Conservation (phyloP, 73 alveolate species). For the Symbiodinium natans region DNA sequence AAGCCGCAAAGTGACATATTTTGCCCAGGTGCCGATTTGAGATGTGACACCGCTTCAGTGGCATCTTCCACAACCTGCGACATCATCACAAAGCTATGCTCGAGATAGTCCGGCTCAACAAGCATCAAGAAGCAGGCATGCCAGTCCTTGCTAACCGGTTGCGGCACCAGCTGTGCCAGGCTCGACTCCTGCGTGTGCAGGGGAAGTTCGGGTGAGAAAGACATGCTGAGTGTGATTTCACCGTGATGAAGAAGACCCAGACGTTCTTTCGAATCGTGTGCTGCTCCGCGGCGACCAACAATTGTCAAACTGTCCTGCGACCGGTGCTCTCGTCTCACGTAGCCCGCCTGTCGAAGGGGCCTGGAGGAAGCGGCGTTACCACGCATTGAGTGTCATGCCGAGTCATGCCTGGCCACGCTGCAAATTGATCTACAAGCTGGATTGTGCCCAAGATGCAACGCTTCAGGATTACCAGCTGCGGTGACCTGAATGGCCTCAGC, state of each 20-base stretch:
- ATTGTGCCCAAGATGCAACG: not conserved
- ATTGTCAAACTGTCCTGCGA: not conserved
- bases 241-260: not conserved
- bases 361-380: too few species aligned
- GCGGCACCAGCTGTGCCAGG: slow-evolving; percentile 54
- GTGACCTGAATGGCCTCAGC: not conserved
- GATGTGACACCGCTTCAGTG: slow-evolving; percentile 36
- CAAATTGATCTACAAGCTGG: too few species aligned
- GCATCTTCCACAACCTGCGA: slow-evolving; percentile 35
- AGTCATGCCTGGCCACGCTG: too few species aligned
- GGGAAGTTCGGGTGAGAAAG: too few species aligned
- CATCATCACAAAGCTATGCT: too few species aligned
- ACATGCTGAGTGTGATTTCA: too few species aligned
- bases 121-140: not conserved
- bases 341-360: too few species aligned
- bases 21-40: slow-evolving; percentile 2
- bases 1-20: too few species aligned
- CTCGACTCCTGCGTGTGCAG: slow-evolving; percentile 14
- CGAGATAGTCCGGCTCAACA: not conserved
- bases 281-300: too few species aligned
- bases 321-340: not conserved
- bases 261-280: not conserved
- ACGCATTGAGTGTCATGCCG: too few species aligned
- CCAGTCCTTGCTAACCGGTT: slow-evolving; percentile 24
- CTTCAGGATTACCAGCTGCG: not conserved